A percentile compares a stretch with the other conserved stretches of the same genome.
phyloP scores from a whole-genome alignment of 2,329 filamentous ascomycete species.

The Xylariaceae sp. region DNA sequence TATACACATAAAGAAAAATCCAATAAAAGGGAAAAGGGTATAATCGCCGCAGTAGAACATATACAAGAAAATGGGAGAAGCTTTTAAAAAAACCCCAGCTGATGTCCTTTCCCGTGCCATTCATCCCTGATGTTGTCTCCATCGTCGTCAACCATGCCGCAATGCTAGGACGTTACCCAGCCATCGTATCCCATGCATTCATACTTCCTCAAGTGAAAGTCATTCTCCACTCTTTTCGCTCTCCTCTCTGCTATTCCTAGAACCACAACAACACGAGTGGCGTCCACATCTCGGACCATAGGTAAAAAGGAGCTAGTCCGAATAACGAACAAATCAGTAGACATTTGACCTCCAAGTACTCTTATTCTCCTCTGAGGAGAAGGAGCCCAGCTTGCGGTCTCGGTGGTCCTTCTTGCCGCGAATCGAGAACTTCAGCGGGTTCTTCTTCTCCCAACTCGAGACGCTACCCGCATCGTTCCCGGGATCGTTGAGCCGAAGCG shows the following conservation, averaged over 20 bases:
- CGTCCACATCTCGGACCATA: background rate
- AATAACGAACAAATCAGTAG: constrained; percentile 24
- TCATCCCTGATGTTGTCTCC: constrained; percentile 7
- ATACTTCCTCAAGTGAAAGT: background rate
- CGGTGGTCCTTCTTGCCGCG: constrained; percentile 34
- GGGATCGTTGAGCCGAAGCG: constrained; percentile 36
- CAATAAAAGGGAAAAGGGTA: constrained; percentile 20
- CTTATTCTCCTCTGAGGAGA: constrained; percentile 27
- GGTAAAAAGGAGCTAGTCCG: background rate
- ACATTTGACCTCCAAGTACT: constrained; percentile 22
- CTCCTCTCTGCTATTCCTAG: background rate
- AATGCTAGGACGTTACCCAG: background rate
- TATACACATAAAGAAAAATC: constrained; percentile 1
- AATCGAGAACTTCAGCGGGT: constrained; percentile 38
- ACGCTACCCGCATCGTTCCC: constrained; percentile 39
- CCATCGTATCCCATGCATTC: background rate
- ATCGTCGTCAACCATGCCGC: background rate
- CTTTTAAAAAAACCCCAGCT: background rate
- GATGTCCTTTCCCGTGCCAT: background rate
- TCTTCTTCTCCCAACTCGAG: constrained; percentile 42
- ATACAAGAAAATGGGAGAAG: constrained; percentile 21
- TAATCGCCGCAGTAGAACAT: constrained; percentile 21
- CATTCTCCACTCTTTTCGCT: background rate
- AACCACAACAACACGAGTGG: background rate
- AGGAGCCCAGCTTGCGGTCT: constrained; percentile 32